These are phyloP conservation scores for Castanea mollissima DNA, from an alignment of 306 rosid species.

Conservation along the genomic window DNA sequence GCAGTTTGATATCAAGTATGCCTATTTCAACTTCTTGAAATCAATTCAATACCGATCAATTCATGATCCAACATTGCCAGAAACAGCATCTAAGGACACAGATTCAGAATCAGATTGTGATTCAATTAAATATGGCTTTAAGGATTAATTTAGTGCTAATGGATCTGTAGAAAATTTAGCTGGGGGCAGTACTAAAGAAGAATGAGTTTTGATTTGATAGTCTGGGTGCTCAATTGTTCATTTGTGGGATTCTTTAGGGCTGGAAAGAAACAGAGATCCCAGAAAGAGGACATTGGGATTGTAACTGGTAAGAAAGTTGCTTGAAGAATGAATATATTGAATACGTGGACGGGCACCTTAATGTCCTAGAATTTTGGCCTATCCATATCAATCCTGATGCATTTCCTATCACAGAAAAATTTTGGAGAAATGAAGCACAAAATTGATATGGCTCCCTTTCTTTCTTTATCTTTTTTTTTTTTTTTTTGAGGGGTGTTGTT, in stretches of 20 bases:
- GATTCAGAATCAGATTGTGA: constrained; percentile 29
- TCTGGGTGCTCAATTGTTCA: not conserved
- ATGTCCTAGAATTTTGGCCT: not conserved
- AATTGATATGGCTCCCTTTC: too few relatives aligned
- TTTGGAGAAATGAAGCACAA: not conserved
- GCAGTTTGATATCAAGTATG: constrained; percentile 84
- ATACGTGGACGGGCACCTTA: not conserved
- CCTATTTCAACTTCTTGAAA: constrained; percentile 77
- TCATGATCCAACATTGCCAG: not conserved
- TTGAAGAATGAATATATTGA: not conserved
- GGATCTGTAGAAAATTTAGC: not conserved
- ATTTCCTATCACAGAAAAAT: not conserved
- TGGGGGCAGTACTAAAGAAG: not conserved
- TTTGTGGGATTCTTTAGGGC: not conserved
- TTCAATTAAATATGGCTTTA: constrained; percentile 5
- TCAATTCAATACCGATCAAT: constrained; percentile 40
- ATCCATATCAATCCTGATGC: not conserved
- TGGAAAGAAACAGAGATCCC: not conserved
- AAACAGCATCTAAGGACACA: constrained; percentile 18
- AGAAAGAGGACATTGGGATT: not conserved
- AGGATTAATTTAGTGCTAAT: constrained; percentile 17
- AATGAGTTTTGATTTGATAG: not conserved
- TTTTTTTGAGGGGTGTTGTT: too few relatives aligned
- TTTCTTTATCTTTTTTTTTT: too few relatives aligned
- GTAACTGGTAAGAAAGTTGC: not conserved